These are phyloP conservation scores for Aspergillus sp. DNA, from an alignment of 2,329 filamentous ascomycete species.

Conservation along the genomic window DNA sequence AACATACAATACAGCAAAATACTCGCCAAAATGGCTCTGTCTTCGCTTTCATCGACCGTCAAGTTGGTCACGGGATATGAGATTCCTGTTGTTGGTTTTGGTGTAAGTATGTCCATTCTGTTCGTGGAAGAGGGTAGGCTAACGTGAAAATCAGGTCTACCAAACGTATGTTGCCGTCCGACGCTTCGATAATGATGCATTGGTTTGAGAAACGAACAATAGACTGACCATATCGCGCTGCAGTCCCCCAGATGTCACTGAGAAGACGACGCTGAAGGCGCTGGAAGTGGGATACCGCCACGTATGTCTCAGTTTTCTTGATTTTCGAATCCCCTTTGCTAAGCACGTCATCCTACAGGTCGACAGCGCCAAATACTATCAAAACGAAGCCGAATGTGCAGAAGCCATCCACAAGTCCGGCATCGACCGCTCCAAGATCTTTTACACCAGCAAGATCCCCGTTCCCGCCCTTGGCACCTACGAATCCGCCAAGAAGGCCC, in stretches of 20 bases:
- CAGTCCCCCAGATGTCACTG: conserved; percentile 51
- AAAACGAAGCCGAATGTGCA: conserved; percentile 51
- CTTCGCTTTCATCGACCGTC: conserved; percentile 29
- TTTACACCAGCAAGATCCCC: conserved; percentile 58
- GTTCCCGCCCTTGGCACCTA: conserved; percentile 52
- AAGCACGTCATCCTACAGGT: conserved; percentile 30
- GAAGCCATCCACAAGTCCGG: conserved; percentile 47
- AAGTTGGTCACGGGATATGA: conserved; percentile 35
- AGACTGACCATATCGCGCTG: neutral
- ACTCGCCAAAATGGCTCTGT: conserved; percentile 15
- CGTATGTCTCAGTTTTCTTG: conserved; percentile 27
- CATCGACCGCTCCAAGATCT: conserved; percentile 50
- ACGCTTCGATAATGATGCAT: neutral
- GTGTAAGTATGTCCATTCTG: conserved; percentile 23
- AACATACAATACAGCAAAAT: neutral
- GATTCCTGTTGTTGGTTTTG: conserved; percentile 37
- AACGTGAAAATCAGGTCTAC: conserved; percentile 26
- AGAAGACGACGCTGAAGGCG: conserved; percentile 52
- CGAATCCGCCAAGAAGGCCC: conserved; percentile 55
- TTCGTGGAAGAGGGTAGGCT: neutral
- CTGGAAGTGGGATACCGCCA: conserved; percentile 53
- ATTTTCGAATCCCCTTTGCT: neutral
- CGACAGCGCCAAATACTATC: conserved; percentile 53
- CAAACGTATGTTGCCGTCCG: conserved; percentile 28
- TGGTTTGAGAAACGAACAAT: neutral